phyloP scores from a whole-genome alignment of 163 green algal species.

The Volvox carteri region DNA sequence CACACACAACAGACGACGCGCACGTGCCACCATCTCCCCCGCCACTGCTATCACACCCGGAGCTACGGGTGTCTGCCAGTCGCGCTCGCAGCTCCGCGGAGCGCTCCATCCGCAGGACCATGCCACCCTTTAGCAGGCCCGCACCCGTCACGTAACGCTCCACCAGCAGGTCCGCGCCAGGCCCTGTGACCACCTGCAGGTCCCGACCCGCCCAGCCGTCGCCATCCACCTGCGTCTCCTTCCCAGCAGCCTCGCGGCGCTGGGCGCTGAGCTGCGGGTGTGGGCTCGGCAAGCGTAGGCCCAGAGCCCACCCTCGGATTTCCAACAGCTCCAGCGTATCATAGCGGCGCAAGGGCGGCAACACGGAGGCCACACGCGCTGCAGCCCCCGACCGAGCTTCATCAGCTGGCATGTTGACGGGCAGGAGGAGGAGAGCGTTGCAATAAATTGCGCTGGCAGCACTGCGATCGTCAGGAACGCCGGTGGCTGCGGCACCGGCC shows the following conservation, averaged over 20 bases:
- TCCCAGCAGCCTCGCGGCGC: neutral
- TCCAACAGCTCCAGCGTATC: conserved; percentile 45
- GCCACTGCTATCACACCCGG: neutral
- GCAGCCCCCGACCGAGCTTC: neutral
- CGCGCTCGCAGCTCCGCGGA: neutral
- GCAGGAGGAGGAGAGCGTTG: neutral
- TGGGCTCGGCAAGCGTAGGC: neutral
- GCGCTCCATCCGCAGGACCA: conserved; percentile 58
- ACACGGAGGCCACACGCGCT: neutral
- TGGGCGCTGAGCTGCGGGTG: neutral
- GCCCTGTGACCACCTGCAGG: neutral
- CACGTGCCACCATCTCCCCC: neutral
- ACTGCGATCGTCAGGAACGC: neutral
- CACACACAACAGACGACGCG: conserved; percentile 64
- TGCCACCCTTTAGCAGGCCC: conserved; percentile 58
- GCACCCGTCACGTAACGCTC: conserved; percentile 56
- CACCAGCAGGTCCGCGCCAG: neutral
- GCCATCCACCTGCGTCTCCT: neutral
- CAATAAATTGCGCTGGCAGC: neutral
- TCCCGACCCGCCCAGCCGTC: neutral
- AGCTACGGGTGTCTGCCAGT: neutral
- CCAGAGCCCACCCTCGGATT: neutral
- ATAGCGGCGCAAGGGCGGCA: conserved; percentile 9
- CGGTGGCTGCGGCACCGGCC: neutral
- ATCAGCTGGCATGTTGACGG: neutral